Conservation (phyloP, 345 rosid genomes). For the Arabis alpina region DNA sequence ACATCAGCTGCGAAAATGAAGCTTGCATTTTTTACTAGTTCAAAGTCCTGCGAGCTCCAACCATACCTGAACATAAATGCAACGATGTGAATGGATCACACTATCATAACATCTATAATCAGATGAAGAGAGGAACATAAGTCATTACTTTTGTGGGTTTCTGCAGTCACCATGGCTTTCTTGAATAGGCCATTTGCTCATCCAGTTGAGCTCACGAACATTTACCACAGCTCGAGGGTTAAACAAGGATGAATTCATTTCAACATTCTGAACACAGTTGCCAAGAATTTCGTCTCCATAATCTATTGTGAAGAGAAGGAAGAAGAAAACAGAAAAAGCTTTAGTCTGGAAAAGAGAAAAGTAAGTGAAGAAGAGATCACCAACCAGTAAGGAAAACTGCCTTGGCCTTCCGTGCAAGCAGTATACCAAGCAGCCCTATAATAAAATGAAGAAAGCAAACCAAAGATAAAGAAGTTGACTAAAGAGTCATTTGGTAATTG, state of each 20-base stretch:
- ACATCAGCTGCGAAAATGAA: slow-evolving; percentile 45
- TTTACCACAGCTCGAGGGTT: slow-evolving; percentile 49
- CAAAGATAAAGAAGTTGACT: not conserved
- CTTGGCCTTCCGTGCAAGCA: slow-evolving; percentile 72
- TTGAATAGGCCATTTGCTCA: slow-evolving; percentile 65
- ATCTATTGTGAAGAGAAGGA: slow-evolving; percentile 46
- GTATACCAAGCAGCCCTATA: slow-evolving; percentile 73
- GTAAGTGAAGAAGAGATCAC: not conserved
- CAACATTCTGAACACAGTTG: slow-evolving; percentile 64
- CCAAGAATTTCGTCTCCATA: slow-evolving; percentile 65
- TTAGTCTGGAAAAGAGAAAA: not conserved
- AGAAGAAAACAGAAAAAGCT: not conserved
- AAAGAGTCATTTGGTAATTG: not conserved
- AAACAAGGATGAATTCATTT: slow-evolving; percentile 54
- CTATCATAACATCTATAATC: not conserved
- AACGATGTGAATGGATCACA: not conserved
- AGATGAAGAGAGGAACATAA: slow-evolving; percentile 16
- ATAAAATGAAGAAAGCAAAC: slow-evolving; percentile 18
- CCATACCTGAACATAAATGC: slow-evolving; percentile 26
- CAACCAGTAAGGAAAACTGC: slow-evolving; percentile 74
- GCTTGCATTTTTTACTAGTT: slow-evolving; percentile 36
- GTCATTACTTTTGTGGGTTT: slow-evolving; percentile 47
- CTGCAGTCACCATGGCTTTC: slow-evolving; percentile 31
- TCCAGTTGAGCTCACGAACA: slow-evolving; percentile 87
- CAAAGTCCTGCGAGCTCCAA: slow-evolving; percentile 43